Conservation (phyloP, 2,329 filamentous ascomycete species). For the Apiospora sp. region DNA sequence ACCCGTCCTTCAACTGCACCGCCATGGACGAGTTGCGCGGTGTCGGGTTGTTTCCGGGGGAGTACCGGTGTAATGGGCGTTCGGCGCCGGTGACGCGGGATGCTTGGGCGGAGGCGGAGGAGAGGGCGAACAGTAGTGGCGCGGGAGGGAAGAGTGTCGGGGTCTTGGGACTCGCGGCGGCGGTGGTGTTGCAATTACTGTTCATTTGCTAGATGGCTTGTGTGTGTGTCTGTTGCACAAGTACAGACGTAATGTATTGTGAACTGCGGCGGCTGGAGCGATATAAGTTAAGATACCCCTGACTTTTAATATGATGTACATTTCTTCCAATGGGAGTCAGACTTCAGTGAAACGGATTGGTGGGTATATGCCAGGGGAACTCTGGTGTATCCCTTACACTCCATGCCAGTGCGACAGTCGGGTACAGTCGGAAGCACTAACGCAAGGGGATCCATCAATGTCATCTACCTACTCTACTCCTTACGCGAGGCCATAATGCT, state of each 20-base stretch:
- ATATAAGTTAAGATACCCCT: background rate
- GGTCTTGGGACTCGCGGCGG: background rate
- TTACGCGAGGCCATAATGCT: too few relatives aligned
- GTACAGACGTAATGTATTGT: background rate
- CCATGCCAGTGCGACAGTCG: too few relatives aligned
- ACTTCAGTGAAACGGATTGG: too few relatives aligned
- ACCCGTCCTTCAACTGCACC: background rate
- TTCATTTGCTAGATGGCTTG: background rate
- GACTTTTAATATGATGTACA: background rate
- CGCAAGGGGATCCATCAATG: too few relatives aligned
- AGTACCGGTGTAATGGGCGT: slow-evolving; percentile 12
- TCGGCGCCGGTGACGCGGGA: slow-evolving; percentile 22
- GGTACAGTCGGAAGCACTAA: too few relatives aligned
- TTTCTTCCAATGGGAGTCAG: background rate
- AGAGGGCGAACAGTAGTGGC: background rate
- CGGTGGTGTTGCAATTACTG: background rate
- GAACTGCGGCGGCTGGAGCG: too few relatives aligned
- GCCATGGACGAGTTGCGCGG: slow-evolving; percentile 5
- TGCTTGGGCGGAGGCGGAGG: background rate
- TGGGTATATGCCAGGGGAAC: too few relatives aligned
- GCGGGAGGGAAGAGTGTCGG: background rate
- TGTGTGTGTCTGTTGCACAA: background rate
- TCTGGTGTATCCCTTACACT: too few relatives aligned
- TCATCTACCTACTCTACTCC: too few relatives aligned
- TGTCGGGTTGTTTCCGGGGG: slow-evolving; percentile 17